Base-by-base conservation (phyloP, 495 filamentous ascomycete genomes). In the Trichoderma parareesei region DNA sequence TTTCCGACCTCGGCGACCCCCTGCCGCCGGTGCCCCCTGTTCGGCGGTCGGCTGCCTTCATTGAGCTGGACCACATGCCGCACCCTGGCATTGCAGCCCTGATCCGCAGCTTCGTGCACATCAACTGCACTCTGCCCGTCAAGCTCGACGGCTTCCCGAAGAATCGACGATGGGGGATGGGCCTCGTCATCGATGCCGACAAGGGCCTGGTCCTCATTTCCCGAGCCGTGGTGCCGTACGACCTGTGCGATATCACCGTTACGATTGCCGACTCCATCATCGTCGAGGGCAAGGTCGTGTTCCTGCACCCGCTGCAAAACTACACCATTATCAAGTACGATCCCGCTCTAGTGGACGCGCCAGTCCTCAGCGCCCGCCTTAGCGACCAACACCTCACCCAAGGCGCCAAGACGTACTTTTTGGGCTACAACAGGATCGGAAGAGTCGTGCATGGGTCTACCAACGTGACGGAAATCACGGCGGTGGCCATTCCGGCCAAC, bases 221-320 rank as follows among this genome's bases (percentile, higher is more conserved):
- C 10, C 79, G 94, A 74, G 93, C 95, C 10, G 90, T 96, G 68
- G 87, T 99, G 8, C 94, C 94, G 14, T 97, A 96, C 70, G 91
- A 99, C 75, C 82, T 99, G 27, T 97, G 93, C 73, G 94, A 99
- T 73, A 93, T 99, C 69, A 89, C 87, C 65, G 83, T 98, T 72
- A 97, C 92, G 7, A 91, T 99, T 64, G 94, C 94, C 16, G 95
- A 99, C 70, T 96, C 92, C 14, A 89, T 98, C 69, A 90, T 97
- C 63, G 90, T 98, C 16, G 88, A 90, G 65, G 94, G 90, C 65
- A 97, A 95, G 74, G 90, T 99, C 16, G 81, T 97, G 27, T 99
- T 99, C 80, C 82, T 99, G 78, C 94, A 99, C 74, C 94, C 94
- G n/a, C 79, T 98, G 40, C 95, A 97, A 72, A 99, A 99, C 74